Evolutionary conservation across 2,329 filamentous ascomycete species (phyloP), one percentile per base, ranked within the genome.

Genomic region (Aspergillus glaucus): DNA sequence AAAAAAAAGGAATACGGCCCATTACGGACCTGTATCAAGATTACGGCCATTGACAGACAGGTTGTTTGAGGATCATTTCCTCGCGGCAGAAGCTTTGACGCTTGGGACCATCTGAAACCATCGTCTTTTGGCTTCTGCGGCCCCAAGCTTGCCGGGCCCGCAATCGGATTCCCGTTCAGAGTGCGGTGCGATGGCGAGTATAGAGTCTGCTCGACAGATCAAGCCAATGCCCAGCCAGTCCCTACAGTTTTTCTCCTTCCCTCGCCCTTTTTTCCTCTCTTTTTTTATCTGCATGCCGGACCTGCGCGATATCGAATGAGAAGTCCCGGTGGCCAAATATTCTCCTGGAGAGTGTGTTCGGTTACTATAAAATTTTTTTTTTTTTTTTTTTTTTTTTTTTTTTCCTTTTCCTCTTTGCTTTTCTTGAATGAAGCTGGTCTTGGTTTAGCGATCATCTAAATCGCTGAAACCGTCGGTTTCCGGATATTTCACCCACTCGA

Each of bases 81-180:
- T 44, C 32, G 44, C 32, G 19, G 40, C 44, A 46, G 47, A 52
- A 50, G 44, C 47, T 46, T 50, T 45, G 51, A 55, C 53, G 56
- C 56, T 53, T 58, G 55, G 49, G 52, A 51, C 50, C 46, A 52
- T 56, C 52, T 60, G 56, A 60, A 60, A 60, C 56, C 49, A 53
- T 57, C 49, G 50, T 44, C 32, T 55, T 52, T 54, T 59, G 47
- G 47, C 46, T 51, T 56, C 55, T 50, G 49, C 53, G 53, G 41
- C 47, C 52, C 49, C 50, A 46, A 50, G 45, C 55, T 54, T 53
- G 53, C 50, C 56, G 50, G 50, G 46, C 49, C 55, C 34, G 28
- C 34, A 36, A 40, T 45, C 6, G 30, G 37, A 21, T 40, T 40
- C 19, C 19, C 8, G 37, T 6, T 8, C 37, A 19, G 37, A 19